phyloP scores from a whole-genome alignment of 371 early-diverging fungal species.

The Mucor ambiguus region DNA sequence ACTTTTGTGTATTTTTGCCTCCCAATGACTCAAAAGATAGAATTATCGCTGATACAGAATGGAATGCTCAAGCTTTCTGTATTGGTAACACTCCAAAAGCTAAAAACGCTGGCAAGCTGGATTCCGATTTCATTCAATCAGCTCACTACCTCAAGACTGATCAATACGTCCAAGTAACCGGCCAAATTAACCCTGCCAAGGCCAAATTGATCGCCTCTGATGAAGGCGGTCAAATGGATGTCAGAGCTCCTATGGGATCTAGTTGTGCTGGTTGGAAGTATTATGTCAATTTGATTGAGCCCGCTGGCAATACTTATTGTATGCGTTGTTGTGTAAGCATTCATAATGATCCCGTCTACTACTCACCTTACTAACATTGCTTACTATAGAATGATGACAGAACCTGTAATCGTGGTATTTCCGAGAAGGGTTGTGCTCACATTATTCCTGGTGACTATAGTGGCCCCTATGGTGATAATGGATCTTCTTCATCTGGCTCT shows the following conservation, averaged over 20 bases:
- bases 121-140: constrained; percentile 48
- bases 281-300: constrained; percentile 58
- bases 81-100: constrained; percentile 47
- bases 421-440: constrained; percentile 53
- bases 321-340: constrained; percentile 59
- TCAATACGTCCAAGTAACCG: constrained; percentile 58
- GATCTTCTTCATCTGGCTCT: background rate
- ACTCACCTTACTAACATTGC: background rate
- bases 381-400: constrained; percentile 24
- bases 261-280: constrained; percentile 49
- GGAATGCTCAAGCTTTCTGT: constrained; percentile 56
- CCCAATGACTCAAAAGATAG: constrained; percentile 40
- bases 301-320: constrained; percentile 47
- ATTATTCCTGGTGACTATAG: constrained; percentile 60
- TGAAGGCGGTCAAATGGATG: constrained; percentile 58
- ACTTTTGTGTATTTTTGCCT: constrained; percentile 62
- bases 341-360: background rate
- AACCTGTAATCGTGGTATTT: constrained; percentile 54
- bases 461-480: constrained; percentile 33
- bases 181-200: constrained; percentile 48
- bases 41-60: constrained; percentile 49
- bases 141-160: constrained; percentile 48
- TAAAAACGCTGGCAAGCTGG: constrained; percentile 36
- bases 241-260: constrained; percentile 49
- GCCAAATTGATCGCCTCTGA: constrained; percentile 41